phyloP scores from a whole-genome alignment of 768 basidiomycete species.

The Podaxis carcinomalis region DNA sequence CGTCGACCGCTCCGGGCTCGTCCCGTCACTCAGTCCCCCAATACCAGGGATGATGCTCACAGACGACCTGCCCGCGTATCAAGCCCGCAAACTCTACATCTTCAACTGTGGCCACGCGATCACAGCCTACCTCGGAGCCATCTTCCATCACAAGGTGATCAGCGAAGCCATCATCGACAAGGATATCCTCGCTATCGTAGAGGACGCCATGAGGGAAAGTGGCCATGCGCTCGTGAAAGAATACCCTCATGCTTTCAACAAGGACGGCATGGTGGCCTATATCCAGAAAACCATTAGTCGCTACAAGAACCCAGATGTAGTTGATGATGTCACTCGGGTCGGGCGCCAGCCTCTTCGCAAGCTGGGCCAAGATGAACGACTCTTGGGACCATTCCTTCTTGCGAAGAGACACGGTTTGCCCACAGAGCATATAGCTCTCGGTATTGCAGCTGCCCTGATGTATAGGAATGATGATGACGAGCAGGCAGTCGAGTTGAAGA shows the following conservation, averaged over 20 bases:
- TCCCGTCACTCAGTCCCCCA: not conserved
- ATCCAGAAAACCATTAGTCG: slow-evolving; percentile 8
- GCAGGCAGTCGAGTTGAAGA: not conserved
- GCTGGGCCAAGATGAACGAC: not conserved
- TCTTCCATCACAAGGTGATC: not conserved
- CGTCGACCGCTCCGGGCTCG: not conserved
- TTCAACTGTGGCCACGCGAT: slow-evolving; percentile 7
- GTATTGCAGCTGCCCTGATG: slow-evolving; percentile 8
- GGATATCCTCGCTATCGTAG: not conserved
- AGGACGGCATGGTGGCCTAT: not conserved
- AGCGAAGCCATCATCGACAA: not conserved
- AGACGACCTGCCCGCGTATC: slow-evolving; percentile 5
- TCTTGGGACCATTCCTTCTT: slow-evolving; percentile 7
- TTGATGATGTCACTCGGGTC: slow-evolving; percentile 3
- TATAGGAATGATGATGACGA: slow-evolving; percentile 8
- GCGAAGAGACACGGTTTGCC: slow-evolving; percentile 1
- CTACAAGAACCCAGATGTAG: slow-evolving; percentile 4
- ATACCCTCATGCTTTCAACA: not conserved
- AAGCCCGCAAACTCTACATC: slow-evolving; percentile 8
- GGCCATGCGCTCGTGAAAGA: slow-evolving; percentile 1
- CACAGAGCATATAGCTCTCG: not conserved
- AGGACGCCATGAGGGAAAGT: slow-evolving; percentile 7
- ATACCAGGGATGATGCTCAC: slow-evolving; percentile 6
- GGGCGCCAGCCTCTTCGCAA: slow-evolving; percentile 7
- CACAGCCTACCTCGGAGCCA: slow-evolving; percentile 7